These are phyloP conservation scores for Taiwanofungus camphoratus DNA, from an alignment of 1,284 basidiomycete genomes.

Conservation along the genomic window DNA sequence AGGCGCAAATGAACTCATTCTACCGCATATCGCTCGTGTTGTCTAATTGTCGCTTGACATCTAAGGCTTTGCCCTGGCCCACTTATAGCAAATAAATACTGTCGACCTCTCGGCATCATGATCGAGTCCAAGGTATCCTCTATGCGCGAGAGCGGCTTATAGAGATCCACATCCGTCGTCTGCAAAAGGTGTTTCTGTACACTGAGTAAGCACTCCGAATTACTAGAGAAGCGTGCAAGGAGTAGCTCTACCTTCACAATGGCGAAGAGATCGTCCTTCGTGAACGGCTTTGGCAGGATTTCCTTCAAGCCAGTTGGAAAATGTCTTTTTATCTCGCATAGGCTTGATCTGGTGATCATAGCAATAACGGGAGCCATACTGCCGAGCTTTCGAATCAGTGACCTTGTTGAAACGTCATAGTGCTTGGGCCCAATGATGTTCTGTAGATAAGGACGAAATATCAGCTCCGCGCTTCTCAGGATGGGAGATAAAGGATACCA, in stretches of 20 bases:
- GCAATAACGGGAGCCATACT: slow-evolving; percentile 93
- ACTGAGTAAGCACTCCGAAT: slow-evolving; percentile 2
- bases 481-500: slow-evolving; percentile 48
- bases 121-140: too few relatives aligned
- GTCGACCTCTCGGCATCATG: too few relatives aligned
- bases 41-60: too few relatives aligned
- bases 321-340: slow-evolving; percentile 89
- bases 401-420: slow-evolving; percentile 87
- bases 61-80: too few relatives aligned
- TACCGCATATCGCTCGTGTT: too few relatives aligned
- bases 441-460: slow-evolving; percentile 39
- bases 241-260: slow-evolving; percentile 74
- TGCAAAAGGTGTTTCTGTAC: slow-evolving; percentile 87
- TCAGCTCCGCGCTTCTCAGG: slow-evolving; percentile 1
- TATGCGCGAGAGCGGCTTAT: too few relatives aligned
- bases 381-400: slow-evolving; percentile 91
- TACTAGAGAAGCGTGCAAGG: slow-evolving; percentile 1
- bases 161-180: too few relatives aligned
- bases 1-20: too few relatives aligned
- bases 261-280: slow-evolving; percentile 82
- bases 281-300: slow-evolving; percentile 96
- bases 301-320: slow-evolving; percentile 94
- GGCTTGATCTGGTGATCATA: slow-evolving; percentile 93
- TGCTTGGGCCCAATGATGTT: slow-evolving; percentile 95
- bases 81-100: too few relatives aligned